Percentiles rank a stretch among this genome's conserved stretches.
These are phyloP conservation scores for Dactylella cylindrospora DNA, from an alignment of 2,329 filamentous ascomycete genomes.

Conservation along the genomic window DNA sequence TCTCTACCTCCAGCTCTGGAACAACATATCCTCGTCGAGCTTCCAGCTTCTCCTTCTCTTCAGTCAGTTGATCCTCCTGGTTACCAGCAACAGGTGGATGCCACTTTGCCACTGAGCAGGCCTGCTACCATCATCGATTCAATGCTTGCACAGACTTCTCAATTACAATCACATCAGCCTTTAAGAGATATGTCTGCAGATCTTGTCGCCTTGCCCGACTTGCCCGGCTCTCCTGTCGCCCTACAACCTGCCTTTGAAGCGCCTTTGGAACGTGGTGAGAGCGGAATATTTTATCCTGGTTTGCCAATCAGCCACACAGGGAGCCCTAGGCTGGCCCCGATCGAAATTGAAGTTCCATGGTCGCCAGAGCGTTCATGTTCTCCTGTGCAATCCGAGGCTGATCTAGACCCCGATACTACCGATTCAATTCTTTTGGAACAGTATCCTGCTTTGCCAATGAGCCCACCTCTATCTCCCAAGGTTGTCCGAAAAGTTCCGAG, in stretches of 20 bases:
- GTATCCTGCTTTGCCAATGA: slow-evolving; percentile 22
- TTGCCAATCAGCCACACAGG: slow-evolving; percentile 9
- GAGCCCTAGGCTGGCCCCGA: slow-evolving; percentile 3
- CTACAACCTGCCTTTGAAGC: not conserved
- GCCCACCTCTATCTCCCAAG: slow-evolving; percentile 7
- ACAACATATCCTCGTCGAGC: not conserved
- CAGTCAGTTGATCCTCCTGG: not conserved
- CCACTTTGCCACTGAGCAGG: not conserved
- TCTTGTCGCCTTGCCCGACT: not conserved
- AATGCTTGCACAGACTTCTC: too few species aligned
- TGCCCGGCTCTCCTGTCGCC: slow-evolving; percentile 14
- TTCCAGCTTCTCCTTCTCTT: slow-evolving; percentile 11
- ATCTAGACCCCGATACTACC: not conserved
- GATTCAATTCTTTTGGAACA: not conserved
- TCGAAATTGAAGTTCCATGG: not conserved
- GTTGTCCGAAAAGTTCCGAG: not conserved
- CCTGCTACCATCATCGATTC: not conserved
- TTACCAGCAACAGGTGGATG: not conserved
- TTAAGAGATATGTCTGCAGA: too few species aligned
- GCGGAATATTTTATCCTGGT: not conserved
- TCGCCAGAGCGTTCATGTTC: not conserved
- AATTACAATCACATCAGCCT: too few species aligned
- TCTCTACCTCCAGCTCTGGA: not conserved
- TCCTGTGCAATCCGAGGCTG: not conserved
- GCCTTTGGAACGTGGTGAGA: not conserved